phyloP scores from a whole-genome alignment of 176 grass and related monocot species.

The Pontederia crassipes region DNA sequence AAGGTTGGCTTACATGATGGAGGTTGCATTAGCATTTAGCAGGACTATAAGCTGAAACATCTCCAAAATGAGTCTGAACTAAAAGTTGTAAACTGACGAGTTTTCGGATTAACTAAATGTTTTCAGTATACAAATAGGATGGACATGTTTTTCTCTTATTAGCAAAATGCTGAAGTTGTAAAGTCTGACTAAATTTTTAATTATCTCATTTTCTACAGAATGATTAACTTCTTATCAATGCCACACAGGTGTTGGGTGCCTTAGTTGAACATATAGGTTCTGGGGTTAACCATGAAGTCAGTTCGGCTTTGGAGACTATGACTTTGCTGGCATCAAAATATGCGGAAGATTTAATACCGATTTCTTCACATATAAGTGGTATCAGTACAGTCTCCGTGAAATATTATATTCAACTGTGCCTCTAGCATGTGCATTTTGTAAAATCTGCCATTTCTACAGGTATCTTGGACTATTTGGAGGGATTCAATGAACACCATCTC shows the following conservation, averaged over 20 bases:
- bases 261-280: constrained; percentile 87
- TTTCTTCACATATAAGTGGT: constrained; percentile 90
- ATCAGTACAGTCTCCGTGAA: constrained; percentile 17
- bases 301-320: constrained; percentile 72
- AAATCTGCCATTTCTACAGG: constrained; percentile 20
- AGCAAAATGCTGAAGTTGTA: too few species aligned
- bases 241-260: constrained; percentile 59
- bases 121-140: too few species aligned
- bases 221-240: constrained; percentile 19
- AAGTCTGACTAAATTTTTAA: too few species aligned
- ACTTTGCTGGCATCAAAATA: constrained; percentile 57
- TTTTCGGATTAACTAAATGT: too few species aligned
- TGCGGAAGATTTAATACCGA: constrained; percentile 48
- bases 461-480: constrained; percentile 87
- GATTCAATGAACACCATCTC: constrained; percentile 71
- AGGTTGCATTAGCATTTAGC: too few species aligned
- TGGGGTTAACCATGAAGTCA: constrained; percentile 68
- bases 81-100: too few species aligned
- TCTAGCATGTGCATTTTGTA: too few species aligned
- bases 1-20: too few species aligned
- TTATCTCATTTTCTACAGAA: not conserved
- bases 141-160: too few species aligned
- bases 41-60: too few species aligned
- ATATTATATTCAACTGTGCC: not conserved
- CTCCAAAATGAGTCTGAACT: too few species aligned